A percentile compares a stretch with the other conserved stretches of the same genome.
Evolutionary conservation across 83 land plant genomes (phyloP).

Genomic region (Thuja plicata): DNA sequence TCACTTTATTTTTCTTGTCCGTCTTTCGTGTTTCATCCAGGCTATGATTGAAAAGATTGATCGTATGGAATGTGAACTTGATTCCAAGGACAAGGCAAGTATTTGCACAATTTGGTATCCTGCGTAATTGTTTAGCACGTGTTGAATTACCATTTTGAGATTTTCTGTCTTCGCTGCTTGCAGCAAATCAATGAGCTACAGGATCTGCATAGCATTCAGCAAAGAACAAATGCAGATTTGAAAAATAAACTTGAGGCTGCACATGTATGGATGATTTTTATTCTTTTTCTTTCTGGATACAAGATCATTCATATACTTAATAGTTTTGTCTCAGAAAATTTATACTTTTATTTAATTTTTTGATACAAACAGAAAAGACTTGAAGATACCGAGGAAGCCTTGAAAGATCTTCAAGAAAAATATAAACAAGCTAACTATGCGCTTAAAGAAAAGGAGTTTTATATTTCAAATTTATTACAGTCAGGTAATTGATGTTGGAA

Average conservation of each 20-base stretch:
- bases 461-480: slow-evolving; percentile 37
- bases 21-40: slow-evolving; percentile 26
- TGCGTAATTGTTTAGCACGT: not conserved
- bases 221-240: slow-evolving; percentile 36
- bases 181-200: slow-evolving; percentile 50
- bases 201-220: slow-evolving; percentile 43
- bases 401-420: slow-evolving; percentile 43
- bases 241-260: slow-evolving; percentile 40
- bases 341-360: not conserved
- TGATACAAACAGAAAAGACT: slow-evolving; percentile 43
- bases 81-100: slow-evolving; percentile 44
- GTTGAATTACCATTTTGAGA: not conserved
- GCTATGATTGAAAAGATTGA: slow-evolving; percentile 59
- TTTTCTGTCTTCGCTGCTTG: slow-evolving; percentile 8
- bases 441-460: slow-evolving; percentile 50
- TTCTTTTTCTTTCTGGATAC: too few relatives aligned
- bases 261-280: slow-evolving; percentile 32
- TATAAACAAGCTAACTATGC: slow-evolving; percentile 25
- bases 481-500: slow-evolving; percentile 33
- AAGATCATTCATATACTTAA: not conserved
- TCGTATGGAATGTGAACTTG: slow-evolving; percentile 56
- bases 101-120: not conserved
- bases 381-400: slow-evolving; percentile 33
- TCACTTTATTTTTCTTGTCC: not conserved
- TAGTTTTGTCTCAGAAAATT: not conserved